phyloP scores from a whole-genome alignment of 352 stramenopile genomes.

The Pythium scleroteichum region DNA sequence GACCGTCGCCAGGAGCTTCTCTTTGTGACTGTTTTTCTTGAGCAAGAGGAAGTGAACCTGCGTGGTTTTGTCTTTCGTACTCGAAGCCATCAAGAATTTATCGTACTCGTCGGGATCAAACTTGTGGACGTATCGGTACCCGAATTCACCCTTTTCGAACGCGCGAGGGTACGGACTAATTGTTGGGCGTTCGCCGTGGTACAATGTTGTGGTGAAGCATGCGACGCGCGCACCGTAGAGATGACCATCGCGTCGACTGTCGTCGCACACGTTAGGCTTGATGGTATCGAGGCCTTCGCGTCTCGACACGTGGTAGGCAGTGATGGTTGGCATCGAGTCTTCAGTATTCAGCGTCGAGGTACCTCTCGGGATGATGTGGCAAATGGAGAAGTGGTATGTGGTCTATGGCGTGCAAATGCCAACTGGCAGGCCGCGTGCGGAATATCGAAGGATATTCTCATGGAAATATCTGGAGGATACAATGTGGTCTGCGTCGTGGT shows the following conservation, averaged over 20 bases:
- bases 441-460: too few relatives aligned
- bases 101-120: conserved; percentile 13
- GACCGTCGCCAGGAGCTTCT: conserved; percentile 1
- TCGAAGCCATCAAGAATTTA: conserved; percentile 14
- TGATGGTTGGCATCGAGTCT: not conserved
- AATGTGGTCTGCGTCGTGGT: too few relatives aligned
- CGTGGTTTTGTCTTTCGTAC: not conserved
- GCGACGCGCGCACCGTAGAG: conserved; percentile 10
- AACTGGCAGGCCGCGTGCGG: too few relatives aligned
- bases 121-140: conserved; percentile 5
- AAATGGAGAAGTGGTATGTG: too few relatives aligned
- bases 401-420: too few relatives aligned
- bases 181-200: conserved; percentile 2
- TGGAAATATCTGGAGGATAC: too few relatives aligned
- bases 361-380: too few relatives aligned
- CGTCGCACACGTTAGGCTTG: conserved; percentile 6
- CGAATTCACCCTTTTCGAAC: not conserved
- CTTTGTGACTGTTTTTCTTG: not conserved
- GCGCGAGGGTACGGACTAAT: conserved; percentile 15
- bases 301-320: conserved; percentile 18
- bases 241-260: conserved; percentile 3
- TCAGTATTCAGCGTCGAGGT: not conserved
- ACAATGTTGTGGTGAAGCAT: conserved; percentile 20
- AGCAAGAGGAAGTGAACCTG: conserved; percentile 17
- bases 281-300: not conserved